Evolutionary conservation across 805 yeast species (phyloP).

Genomic region (Cyberlindnera americana): DNA sequence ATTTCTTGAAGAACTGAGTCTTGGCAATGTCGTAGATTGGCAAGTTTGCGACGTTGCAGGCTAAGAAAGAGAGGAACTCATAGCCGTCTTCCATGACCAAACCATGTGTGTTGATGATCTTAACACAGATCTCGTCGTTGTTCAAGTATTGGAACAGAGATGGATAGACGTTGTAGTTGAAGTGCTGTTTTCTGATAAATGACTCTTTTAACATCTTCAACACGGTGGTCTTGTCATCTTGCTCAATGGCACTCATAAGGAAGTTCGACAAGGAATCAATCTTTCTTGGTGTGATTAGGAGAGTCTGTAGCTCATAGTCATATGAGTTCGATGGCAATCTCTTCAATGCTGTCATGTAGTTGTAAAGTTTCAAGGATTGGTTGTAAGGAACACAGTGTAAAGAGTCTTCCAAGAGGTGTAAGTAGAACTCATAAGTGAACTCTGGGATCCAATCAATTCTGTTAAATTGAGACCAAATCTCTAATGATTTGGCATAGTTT

Average conservation of each 20-base stretch:
- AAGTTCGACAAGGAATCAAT: conserved; percentile 19
- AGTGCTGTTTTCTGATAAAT: conserved; percentile 31
- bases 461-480: conserved; percentile 35
- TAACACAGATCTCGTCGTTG: conserved; percentile 30
- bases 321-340: conserved; percentile 10
- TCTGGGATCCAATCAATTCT: conserved; percentile 39
- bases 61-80: conserved; percentile 29
- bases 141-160: conserved; percentile 31
- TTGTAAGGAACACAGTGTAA: conserved; percentile 28
- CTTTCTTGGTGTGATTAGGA: conserved; percentile 19
- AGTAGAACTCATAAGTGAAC: conserved; percentile 37
- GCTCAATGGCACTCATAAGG: conserved; percentile 16
- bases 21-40: conserved; percentile 22
- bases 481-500: conserved; percentile 32
- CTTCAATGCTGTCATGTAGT: conserved; percentile 36
- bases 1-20: conserved; percentile 31
- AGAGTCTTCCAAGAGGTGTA: conserved; percentile 32
- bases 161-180: conserved; percentile 32
- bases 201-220: conserved; percentile 39
- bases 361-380: conserved; percentile 33
- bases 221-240: conserved; percentile 28
- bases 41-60: conserved; percentile 21
- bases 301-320: conserved; percentile 9
- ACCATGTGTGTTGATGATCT: conserved; percentile 35
- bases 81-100: conserved; percentile 21